Conservation (phyloP, 345 rosid species). For the Sapria himalayana region DNA sequence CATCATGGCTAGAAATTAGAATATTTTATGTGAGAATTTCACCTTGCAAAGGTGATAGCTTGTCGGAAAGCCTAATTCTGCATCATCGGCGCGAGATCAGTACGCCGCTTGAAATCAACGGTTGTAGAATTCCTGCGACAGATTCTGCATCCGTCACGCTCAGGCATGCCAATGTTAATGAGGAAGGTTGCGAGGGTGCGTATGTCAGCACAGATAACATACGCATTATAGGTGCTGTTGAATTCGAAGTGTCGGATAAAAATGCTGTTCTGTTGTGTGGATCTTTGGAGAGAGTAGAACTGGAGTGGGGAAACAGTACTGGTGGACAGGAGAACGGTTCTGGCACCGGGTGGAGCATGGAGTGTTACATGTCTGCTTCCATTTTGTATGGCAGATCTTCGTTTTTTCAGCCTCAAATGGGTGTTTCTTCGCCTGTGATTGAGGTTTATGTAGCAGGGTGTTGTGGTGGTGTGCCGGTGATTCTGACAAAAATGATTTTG, state of each 20-base stretch:
- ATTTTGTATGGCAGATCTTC: slow-evolving; percentile 21
- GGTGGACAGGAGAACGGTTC: slow-evolving; percentile 17
- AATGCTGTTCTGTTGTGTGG: slow-evolving; percentile 52
- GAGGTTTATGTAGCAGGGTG: slow-evolving; percentile 88
- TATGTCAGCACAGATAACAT: slow-evolving; percentile 73
- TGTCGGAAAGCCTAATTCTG: slow-evolving; percentile 50
- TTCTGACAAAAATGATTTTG: slow-evolving; percentile 56
- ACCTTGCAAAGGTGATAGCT: slow-evolving; percentile 33
- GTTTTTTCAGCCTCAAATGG: slow-evolving; percentile 39
- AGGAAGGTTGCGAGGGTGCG: slow-evolving; percentile 65
- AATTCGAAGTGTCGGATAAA: slow-evolving; percentile 52
- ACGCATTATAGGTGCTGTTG: slow-evolving; percentile 53
- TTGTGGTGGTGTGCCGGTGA: slow-evolving; percentile 69
- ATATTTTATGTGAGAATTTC: slow-evolving; percentile 64
- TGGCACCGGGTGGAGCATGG: slow-evolving; percentile 61
- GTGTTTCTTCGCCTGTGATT: slow-evolving; percentile 41
- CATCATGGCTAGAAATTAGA: slow-evolving; percentile 72
- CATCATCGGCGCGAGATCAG: slow-evolving; percentile 56
- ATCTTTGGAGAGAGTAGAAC: slow-evolving; percentile 55
- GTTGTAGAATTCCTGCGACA: slow-evolving; percentile 38
- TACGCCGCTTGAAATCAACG: slow-evolving; percentile 68
- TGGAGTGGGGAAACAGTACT: slow-evolving; percentile 28
- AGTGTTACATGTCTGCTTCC: slow-evolving; percentile 39
- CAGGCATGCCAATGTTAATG: slow-evolving; percentile 51
- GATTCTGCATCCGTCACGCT: slow-evolving; percentile 36